Conservation (phyloP, 148 eudicot genomes). For the Arctostaphylos glauca region DNA sequence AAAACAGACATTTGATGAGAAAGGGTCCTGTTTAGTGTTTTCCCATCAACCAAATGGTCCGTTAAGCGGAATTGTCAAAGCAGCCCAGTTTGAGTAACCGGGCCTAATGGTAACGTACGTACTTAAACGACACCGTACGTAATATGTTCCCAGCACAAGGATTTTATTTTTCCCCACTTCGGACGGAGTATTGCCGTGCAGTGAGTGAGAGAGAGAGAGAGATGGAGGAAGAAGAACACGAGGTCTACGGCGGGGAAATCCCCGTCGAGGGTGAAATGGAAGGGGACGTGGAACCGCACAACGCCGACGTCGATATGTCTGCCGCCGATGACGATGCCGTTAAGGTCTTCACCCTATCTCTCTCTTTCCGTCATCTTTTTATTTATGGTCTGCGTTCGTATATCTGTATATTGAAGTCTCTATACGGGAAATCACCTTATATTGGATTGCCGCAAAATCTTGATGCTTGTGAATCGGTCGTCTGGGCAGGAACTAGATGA, state of each 20-base stretch:
- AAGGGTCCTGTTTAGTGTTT: no score
- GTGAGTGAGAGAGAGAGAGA: not conserved
- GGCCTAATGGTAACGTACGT: no score
- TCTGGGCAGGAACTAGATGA: slow-evolving; percentile 70
- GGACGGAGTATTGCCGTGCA: not conserved
- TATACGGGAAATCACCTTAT: not conserved
- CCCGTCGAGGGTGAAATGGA: slow-evolving; percentile 74
- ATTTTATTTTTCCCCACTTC: not conserved
- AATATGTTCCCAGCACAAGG: not conserved
- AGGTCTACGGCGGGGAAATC: slow-evolving; percentile 90
- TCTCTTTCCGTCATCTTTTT: not conserved
- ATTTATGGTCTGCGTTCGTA: not conserved
- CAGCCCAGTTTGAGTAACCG: no score
- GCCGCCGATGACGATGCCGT: slow-evolving; percentile 75
- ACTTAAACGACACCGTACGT: not conserved
- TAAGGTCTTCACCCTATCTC: slow-evolving; percentile 39
- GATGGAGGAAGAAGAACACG: slow-evolving; percentile 93
- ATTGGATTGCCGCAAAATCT: not conserved
- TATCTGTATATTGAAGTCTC: not conserved
- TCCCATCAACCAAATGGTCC: no score
- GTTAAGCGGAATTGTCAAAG: no score
- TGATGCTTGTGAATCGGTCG: not conserved
- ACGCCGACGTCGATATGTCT: slow-evolving; percentile 65
- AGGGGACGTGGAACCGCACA: slow-evolving; percentile 35
- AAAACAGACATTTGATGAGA: no score